These are phyloP conservation scores for Aspergillus jensenii DNA, from an alignment of 2,329 filamentous ascomycete genomes.

Conservation along the genomic window DNA sequence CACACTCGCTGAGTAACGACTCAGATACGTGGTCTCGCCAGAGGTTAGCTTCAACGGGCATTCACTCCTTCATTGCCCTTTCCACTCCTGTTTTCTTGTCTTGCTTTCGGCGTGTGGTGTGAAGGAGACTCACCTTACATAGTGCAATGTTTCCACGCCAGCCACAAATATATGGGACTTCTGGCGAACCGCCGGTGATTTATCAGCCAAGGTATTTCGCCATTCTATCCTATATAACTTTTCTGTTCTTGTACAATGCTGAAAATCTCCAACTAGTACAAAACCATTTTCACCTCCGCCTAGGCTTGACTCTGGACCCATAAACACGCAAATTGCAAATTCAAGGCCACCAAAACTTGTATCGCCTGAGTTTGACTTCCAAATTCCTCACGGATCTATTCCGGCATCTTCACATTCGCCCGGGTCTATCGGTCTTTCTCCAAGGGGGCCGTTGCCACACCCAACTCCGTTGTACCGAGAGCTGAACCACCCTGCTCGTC, in stretches of 20 bases:
- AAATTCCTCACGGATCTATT: slow-evolving; percentile 28
- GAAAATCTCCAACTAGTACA: slow-evolving; percentile 27
- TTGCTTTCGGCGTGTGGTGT: background rate
- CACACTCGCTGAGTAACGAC: slow-evolving; percentile 30
- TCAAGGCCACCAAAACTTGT: slow-evolving; percentile 21
- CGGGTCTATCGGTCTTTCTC: slow-evolving; percentile 30
- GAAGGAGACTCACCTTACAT: slow-evolving; percentile 25
- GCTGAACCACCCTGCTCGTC: slow-evolving; percentile 32
- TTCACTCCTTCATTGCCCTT: slow-evolving; percentile 1
- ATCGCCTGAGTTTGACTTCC: slow-evolving; percentile 33
- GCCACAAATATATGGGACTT: slow-evolving; percentile 28
- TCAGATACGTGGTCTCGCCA: slow-evolving; percentile 34
- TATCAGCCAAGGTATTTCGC: slow-evolving; percentile 39
- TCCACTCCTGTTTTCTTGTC: background rate
- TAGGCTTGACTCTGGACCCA: slow-evolving; percentile 27
- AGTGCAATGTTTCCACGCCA: slow-evolving; percentile 31
- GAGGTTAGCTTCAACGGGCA: slow-evolving; percentile 33
- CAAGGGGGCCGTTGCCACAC: slow-evolving; percentile 30
- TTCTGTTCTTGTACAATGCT: slow-evolving; percentile 10
- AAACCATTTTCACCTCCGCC: slow-evolving; percentile 30
- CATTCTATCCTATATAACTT: slow-evolving; percentile 1
- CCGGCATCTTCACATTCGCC: slow-evolving; percentile 29
- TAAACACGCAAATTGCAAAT: slow-evolving; percentile 27
- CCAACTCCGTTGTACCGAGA: slow-evolving; percentile 33
- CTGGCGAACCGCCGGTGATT: slow-evolving; percentile 29